These are phyloP conservation scores for Malus sieversii DNA, from an alignment of 306 rosid genomes.

Conservation along the genomic window DNA sequence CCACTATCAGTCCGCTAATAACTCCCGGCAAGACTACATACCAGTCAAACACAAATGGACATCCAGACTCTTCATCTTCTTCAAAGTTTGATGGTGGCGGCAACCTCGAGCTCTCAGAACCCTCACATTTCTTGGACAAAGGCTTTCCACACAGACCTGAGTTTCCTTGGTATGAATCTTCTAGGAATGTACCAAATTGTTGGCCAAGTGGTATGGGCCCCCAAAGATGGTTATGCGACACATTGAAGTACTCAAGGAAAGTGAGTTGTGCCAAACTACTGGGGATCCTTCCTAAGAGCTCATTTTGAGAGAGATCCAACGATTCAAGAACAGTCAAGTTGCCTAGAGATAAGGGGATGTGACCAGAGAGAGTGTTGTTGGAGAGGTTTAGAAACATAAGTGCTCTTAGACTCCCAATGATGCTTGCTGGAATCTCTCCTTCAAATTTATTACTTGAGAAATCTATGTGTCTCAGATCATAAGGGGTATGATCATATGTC, in stretches of 20 bases:
- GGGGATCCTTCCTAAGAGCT: conserved; percentile 15
- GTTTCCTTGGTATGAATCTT: conserved; percentile 1
- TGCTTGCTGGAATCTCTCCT: too few species aligned
- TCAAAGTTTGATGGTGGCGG: not conserved
- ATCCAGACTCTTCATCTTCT: not conserved
- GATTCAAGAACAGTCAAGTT: conserved; percentile 6
- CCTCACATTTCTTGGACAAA: not conserved
- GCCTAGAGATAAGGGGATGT: not conserved
- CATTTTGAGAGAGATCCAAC: conserved; percentile 5
- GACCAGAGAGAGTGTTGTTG: not conserved
- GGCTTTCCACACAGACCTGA: too few species aligned
- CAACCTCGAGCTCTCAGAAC: not conserved
- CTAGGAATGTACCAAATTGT: conserved; percentile 9
- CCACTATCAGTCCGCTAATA: not conserved
- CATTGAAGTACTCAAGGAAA: conserved; percentile 6
- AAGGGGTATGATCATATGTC: too few species aligned
- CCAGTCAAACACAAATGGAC: not conserved
- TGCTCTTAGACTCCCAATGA: not conserved
- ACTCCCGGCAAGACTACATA: not conserved
- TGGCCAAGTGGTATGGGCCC: conserved; percentile 1
- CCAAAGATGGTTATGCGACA: not conserved
- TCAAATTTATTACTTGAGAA: too few species aligned
- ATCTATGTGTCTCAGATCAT: too few species aligned
- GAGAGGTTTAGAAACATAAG: not conserved
- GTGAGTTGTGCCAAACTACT: not conserved